Conservation (phyloP, 2,329 filamentous ascomycete species). For the Fusarium sororula region DNA sequence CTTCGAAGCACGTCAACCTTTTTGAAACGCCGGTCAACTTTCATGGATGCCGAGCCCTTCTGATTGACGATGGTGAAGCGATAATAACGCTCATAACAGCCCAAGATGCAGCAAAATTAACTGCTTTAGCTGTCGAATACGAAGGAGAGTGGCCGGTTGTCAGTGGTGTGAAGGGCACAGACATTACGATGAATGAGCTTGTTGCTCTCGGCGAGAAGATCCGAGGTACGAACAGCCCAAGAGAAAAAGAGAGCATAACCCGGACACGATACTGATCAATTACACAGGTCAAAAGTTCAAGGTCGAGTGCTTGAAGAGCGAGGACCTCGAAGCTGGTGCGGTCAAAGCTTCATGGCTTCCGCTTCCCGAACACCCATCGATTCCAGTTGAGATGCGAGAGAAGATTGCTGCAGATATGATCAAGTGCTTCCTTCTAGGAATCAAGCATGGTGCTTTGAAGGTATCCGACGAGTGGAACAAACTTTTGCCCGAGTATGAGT, state of each 20-base stretch:
- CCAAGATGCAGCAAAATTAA: slow-evolving; percentile 53
- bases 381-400: slow-evolving; percentile 31
- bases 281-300: slow-evolving; percentile 30
- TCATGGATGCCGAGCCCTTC: slow-evolving; percentile 52
- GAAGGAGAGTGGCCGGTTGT: slow-evolving; percentile 53
- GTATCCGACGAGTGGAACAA: slow-evolving; percentile 56
- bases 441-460: slow-evolving; percentile 39
- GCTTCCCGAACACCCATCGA: slow-evolving; percentile 20
- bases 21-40: slow-evolving; percentile 53
- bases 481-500: slow-evolving; percentile 55
- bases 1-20: slow-evolving; percentile 54
- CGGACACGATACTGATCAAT: background rate
- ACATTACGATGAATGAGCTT: slow-evolving; percentile 48
- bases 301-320: slow-evolving; percentile 20
- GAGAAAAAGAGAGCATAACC: fast-evolving
- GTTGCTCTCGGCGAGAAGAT: slow-evolving; percentile 53
- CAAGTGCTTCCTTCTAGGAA: slow-evolving; percentile 9
- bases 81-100: slow-evolving; percentile 56
- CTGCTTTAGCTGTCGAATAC: slow-evolving; percentile 54
- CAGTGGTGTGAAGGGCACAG: slow-evolving; percentile 53
- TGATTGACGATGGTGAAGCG: slow-evolving; percentile 54
- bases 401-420: background rate
- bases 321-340: slow-evolving; percentile 32
- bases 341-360: slow-evolving; percentile 41
- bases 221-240: slow-evolving; percentile 20